phyloP scores from a whole-genome alignment of 768 basidiomycete species.

The Collybia sp. region DNA sequence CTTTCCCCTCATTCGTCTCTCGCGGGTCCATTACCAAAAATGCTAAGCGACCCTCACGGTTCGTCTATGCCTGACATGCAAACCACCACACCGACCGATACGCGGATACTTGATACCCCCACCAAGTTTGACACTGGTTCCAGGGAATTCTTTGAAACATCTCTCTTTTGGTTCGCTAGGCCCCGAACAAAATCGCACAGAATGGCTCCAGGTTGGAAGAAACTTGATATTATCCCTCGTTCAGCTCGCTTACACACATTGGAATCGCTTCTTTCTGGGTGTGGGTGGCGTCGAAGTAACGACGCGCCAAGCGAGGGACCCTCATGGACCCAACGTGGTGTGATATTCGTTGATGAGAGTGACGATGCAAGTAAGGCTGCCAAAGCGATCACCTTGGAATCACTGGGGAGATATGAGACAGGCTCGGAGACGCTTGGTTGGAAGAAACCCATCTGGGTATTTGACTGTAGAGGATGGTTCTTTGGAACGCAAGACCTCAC shows the following conservation, averaged over 20 bases:
- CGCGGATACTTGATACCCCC: neutral
- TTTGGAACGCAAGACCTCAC: neutral
- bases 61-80: too few relatives aligned
- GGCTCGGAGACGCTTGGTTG: too few relatives aligned
- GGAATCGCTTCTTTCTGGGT: conserved; percentile 41
- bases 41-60: too few relatives aligned
- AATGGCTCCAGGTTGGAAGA: conserved; percentile 17
- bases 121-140: neutral
- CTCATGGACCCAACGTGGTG: conserved; percentile 20
- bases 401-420: too few relatives aligned
- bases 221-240: conserved; percentile 12
- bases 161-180: conserved; percentile 26
- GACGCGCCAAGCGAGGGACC: neutral
- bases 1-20: too few relatives aligned
- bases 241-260: conserved; percentile 32
- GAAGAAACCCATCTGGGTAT: neutral
- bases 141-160: conserved; percentile 8
- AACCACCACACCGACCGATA: neutral
- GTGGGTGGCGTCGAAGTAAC: conserved; percentile 31
- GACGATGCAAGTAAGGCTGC: conserved; percentile 8
- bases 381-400: too few relatives aligned
- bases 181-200: conserved; percentile 6
- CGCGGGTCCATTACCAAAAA: too few relatives aligned
- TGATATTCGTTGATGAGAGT: conserved; percentile 32
- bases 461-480: neutral